Evolutionary conservation across 108 stramenopile species (phyloP).

Genomic region (Schizochytrium sp.): DNA sequence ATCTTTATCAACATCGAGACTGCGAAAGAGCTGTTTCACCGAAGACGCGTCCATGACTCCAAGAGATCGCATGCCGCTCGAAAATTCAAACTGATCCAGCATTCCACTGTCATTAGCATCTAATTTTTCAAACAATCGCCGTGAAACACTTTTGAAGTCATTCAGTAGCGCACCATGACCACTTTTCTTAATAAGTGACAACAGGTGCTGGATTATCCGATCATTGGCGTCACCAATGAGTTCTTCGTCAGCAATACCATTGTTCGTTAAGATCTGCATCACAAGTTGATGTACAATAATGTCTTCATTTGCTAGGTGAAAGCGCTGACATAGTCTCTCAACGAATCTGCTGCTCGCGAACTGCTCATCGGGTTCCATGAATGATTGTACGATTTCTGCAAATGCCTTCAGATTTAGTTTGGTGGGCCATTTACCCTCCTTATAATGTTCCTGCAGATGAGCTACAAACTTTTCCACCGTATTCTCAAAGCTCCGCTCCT

Average conservation of each 20-base stretch:
- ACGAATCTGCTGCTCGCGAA: background rate
- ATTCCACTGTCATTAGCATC: background rate
- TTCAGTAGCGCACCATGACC: background rate
- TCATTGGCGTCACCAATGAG: background rate
- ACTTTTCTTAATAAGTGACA: background rate
- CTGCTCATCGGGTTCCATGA: background rate
- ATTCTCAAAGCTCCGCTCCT: background rate
- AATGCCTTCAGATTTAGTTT: no score
- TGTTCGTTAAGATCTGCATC: background rate
- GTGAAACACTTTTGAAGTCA: background rate
- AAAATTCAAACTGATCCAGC: constrained; percentile 25
- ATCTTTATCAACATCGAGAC: constrained; percentile 13
- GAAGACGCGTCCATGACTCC: constrained; percentile 42
- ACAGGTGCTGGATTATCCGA: background rate
- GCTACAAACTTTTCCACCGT: background rate
- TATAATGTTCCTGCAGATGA: background rate
- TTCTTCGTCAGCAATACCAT: constrained; percentile 9
- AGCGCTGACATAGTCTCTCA: constrained; percentile 10
- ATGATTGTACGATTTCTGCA: no score
- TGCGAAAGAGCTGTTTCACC: background rate
- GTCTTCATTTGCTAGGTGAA: background rate
- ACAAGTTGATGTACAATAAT: background rate
- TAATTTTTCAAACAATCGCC: constrained; percentile 34
- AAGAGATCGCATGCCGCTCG: constrained; percentile 28
- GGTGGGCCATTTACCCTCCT: background rate